These are phyloP conservation scores for Imleria badia DNA, from an alignment of 768 basidiomycete species.

Conservation along the genomic window DNA sequence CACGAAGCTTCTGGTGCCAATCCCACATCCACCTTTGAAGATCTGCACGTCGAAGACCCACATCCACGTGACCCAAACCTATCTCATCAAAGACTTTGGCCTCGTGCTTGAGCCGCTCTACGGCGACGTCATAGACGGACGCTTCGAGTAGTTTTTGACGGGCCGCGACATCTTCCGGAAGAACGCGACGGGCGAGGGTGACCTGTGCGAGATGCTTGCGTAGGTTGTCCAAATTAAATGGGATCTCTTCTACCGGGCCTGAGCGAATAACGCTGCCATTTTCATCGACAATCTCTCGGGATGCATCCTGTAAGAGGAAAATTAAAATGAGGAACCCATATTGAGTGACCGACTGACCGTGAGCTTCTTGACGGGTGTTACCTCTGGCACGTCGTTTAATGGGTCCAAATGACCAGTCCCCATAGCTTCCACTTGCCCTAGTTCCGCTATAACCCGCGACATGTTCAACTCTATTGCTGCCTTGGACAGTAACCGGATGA, in stretches of 20 bases:
- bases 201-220: constrained; percentile 67
- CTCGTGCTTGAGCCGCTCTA: constrained; percentile 66
- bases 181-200: constrained; percentile 57
- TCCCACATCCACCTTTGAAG: constrained; percentile 83
- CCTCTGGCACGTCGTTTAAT: constrained; percentile 57
- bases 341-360: constrained; percentile 30
- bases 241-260: constrained; percentile 41
- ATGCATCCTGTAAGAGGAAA: constrained; percentile 9
- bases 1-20: constrained; percentile 69
- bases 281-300: constrained; percentile 21
- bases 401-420: constrained; percentile 42
- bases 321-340: background rate
- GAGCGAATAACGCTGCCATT: constrained; percentile 22
- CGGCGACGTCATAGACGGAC: constrained; percentile 82
- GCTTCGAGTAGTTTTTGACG: constrained; percentile 84
- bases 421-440: constrained; percentile 53
- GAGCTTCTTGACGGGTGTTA: constrained; percentile 55
- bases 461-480: constrained; percentile 59
- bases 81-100: constrained; percentile 55
- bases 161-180: constrained; percentile 61
- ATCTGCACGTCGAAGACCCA: constrained; percentile 44
- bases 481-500: constrained; percentile 56
- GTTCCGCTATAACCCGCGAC: constrained; percentile 49
- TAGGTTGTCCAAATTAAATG: constrained; percentile 74
- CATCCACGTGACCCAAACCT: constrained; percentile 49